A percentile compares a stretch with the other conserved stretches of the same genome.
These are phyloP conservation scores for Dillenia turbinata DNA, from an alignment of 164 flowering plant species.

Conservation along the genomic window DNA sequence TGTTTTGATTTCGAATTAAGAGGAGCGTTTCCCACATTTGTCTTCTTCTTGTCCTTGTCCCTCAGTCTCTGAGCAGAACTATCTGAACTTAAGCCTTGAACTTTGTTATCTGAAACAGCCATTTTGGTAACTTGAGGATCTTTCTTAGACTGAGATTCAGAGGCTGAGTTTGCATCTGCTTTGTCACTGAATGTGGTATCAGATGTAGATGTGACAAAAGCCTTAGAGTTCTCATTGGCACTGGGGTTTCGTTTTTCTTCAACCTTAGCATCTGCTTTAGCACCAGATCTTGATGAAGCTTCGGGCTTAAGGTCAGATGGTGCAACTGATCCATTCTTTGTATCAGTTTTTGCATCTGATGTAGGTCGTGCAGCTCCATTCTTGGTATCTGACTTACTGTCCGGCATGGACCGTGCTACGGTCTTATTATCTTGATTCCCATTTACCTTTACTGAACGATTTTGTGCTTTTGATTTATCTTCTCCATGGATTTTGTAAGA, in stretches of 20 bases:
- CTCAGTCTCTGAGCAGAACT: conserved; percentile 12
- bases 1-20: conserved; percentile 20
- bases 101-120: conserved; percentile 10
- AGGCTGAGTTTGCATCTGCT: conserved; percentile 11
- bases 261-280: conserved; percentile 4
- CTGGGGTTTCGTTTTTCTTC: background rate
- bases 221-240: conserved; percentile 10
- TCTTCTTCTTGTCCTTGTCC: conserved; percentile 25
- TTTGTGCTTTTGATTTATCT: conserved; percentile 44
- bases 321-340: conserved; percentile 14
- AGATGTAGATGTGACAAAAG: conserved; percentile 3
- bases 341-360: conserved; percentile 20
- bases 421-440: conserved; percentile 42
- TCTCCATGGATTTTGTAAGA: conserved; percentile 61
- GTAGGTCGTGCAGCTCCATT: conserved; percentile 13
- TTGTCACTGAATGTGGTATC: conserved; percentile 21
- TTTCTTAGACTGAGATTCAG: conserved; percentile 20
- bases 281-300: conserved; percentile 1
- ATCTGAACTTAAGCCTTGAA: conserved; percentile 6
- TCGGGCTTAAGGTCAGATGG: conserved; percentile 16
- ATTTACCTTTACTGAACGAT: conserved; percentile 37
- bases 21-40: conserved; percentile 15
- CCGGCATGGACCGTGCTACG: conserved; percentile 14
- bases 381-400: conserved; percentile 18
- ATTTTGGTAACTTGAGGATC: conserved; percentile 9